Evolutionary conservation across 2,329 filamentous ascomycete species (phyloP).

Genomic region (Ascochyta clinopodiicola): DNA sequence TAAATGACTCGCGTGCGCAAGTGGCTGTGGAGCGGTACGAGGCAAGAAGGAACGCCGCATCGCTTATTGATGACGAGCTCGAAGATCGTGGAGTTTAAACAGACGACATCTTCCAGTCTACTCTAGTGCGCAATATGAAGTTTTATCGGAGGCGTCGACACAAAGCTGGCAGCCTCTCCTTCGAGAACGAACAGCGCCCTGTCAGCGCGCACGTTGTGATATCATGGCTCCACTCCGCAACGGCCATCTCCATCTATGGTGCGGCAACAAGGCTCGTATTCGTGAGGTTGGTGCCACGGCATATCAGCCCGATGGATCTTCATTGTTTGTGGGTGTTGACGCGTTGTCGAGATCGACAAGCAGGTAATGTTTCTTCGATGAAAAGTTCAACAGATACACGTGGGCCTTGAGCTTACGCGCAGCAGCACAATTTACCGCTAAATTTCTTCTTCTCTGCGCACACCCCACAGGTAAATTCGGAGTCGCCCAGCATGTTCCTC

Average conservation of each 20-base stretch:
- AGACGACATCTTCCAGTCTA: neutral
- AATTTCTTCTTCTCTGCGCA: neutral
- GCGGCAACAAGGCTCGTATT: slow-evolving; percentile 13
- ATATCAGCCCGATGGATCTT: neutral
- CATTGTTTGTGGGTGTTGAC: slow-evolving; percentile 6
- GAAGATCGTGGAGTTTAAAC: neutral
- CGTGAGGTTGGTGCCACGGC: slow-evolving; percentile 1
- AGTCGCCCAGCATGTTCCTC: neutral
- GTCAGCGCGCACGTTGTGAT: neutral
- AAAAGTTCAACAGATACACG: neutral
- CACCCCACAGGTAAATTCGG: neutral
- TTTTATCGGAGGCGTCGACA: neutral
- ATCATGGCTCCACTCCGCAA: slow-evolving; percentile 8
- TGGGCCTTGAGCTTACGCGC: no score
- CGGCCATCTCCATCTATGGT: neutral
- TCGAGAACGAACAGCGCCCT: neutral
- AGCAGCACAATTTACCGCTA: no score
- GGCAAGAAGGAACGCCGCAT: neutral
- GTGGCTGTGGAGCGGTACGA: slow-evolving; percentile 2
- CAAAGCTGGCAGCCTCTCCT: neutral
- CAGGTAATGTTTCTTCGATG: neutral
- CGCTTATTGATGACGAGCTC: slow-evolving; percentile 1
- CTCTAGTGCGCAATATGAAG: neutral
- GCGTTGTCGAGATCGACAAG: neutral
- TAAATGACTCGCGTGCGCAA: neutral